A percentile compares a stretch with the other conserved stretches of the same genome.
Evolutionary conservation across 352 stramenopile species (phyloP).

Genomic region (Phytophthora sojae): DNA sequence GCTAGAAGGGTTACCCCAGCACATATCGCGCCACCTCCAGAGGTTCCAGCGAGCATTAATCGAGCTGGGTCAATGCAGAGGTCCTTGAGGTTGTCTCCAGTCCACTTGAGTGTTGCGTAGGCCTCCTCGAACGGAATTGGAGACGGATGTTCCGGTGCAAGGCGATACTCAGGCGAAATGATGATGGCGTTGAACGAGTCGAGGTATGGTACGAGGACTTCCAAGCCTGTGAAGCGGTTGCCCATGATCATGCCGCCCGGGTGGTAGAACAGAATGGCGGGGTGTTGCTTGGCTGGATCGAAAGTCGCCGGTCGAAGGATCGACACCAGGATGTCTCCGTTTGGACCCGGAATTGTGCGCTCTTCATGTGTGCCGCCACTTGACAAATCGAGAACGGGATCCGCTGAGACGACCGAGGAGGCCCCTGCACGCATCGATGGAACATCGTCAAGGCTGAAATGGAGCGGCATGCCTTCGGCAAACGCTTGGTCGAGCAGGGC

Average conservation of each 20-base stretch:
- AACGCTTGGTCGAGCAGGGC: conserved; percentile 18
- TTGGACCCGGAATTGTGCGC: conserved; percentile 14
- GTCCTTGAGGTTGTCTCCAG: conserved; percentile 11
- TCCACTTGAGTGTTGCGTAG: conserved; percentile 25
- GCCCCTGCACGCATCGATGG: conserved; percentile 14
- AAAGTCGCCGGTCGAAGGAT: conserved; percentile 25
- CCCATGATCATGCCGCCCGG: conserved; percentile 39
- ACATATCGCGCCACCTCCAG: conserved; percentile 30
- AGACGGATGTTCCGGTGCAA: conserved; percentile 29
- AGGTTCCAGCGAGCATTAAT: conserved; percentile 35
- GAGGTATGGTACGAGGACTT: conserved; percentile 23
- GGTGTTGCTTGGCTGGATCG: conserved; percentile 24
- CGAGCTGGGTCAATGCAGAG: conserved; percentile 26
- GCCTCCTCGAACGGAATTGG: conserved; percentile 33
- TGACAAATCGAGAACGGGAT: conserved; percentile 7
- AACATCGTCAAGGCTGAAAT: conserved; percentile 19
- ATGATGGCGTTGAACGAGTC: conserved; percentile 26
- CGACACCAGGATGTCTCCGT: conserved; percentile 30
- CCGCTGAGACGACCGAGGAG: conserved; percentile 11
- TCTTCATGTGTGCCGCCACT: conserved; percentile 23
- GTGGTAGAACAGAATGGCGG: conserved; percentile 39
- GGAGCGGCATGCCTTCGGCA: conserved; percentile 18
- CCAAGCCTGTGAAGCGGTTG: conserved; percentile 33
- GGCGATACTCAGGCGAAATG: conserved; percentile 38
- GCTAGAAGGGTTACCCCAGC: conserved; percentile 29